phyloP scores from a whole-genome alignment of 495 filamentous ascomycete genomes.

The Bathelium albidoporum region DNA sequence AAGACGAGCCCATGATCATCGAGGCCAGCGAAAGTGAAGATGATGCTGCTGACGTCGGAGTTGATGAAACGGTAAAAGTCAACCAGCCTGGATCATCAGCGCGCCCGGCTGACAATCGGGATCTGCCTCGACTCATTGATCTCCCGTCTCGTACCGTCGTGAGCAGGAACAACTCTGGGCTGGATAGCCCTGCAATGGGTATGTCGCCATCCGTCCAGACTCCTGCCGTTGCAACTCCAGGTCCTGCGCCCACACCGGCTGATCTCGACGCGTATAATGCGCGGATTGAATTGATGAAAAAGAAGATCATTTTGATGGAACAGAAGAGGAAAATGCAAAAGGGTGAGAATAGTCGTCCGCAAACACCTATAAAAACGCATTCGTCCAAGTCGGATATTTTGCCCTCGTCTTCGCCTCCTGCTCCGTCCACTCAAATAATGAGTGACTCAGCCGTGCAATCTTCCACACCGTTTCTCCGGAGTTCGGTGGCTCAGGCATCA shows the following conservation, averaged over 20 bases:
- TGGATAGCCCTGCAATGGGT: neutral
- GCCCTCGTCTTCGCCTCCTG: neutral
- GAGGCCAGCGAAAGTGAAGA: constrained; percentile 54
- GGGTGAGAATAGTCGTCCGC: neutral
- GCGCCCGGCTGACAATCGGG: constrained; percentile 24
- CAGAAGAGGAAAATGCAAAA: constrained; percentile 36
- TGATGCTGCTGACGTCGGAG: neutral
- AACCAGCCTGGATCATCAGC: neutral
- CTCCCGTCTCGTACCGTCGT: constrained; percentile 20
- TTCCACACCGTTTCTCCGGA: neutral
- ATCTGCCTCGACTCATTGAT: constrained; percentile 38
- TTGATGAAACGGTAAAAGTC: neutral
- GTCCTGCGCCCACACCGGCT: neutral
- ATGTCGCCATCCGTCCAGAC: neutral
- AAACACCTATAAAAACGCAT: neutral
- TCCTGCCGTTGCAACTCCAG: neutral
- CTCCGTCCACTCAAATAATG: neutral
- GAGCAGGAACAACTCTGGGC: constrained; percentile 5
- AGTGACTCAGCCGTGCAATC: constrained; percentile 17
- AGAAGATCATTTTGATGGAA: constrained; percentile 68
- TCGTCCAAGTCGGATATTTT: neutral
- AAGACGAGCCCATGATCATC: constrained; percentile 48
- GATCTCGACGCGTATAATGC: neutral
- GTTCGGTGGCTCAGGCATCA: neutral
- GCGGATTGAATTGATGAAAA: constrained; percentile 40